Evolutionary conservation across 345 rosid genomes (phyloP), one percentile per base, ranked within the genome.

Genomic region (Camelina neglecta): DNA sequence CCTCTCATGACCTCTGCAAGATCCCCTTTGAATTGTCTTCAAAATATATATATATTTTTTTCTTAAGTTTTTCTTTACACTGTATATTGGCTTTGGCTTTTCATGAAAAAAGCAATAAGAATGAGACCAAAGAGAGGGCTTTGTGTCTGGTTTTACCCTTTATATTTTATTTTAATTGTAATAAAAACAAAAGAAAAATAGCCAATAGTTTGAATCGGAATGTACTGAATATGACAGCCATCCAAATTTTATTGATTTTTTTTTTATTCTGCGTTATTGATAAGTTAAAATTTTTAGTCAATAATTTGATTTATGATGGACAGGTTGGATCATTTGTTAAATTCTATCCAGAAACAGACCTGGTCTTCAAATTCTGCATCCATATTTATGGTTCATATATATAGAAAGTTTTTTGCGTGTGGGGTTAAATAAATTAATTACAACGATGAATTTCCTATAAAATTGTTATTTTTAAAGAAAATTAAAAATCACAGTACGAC

Each of bases 211-310:
- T 80, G 82, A 87, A 79, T 76, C 29, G 10, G 79, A 78, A 81
- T 73, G 70, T 69, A 67, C 67, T 56, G 85, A 84, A 72, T 73
- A 75, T 20, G 85, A 86, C 88, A 81, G 65, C 79, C 73, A 76
- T 44, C 72, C 49, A 29, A 8, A 4, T 31, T 13, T 23, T 63
- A 18, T 58, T 71, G 2, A 4, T 42, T 13, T 13, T 1, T 23
- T 64, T 49, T 59, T 60, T 4, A 45, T 58, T 29, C 9, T 42
- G 57, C 13, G 45, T 49, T 77, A 7, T 59, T 59, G 1, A 23
- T 36, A 20, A 38, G 41, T 24, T 1, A 44, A 47, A 47, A 31
- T 6, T 4, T 4, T 13, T 69, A 66, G 18, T 66, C 71, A 70
- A 16, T 13, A 53, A 8, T 63, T 65, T 18, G 10, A 57, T 48